These are phyloP conservation scores for Osmanthus fragrans DNA, from an alignment of 257 asterid genomes.

Conservation along the genomic window DNA sequence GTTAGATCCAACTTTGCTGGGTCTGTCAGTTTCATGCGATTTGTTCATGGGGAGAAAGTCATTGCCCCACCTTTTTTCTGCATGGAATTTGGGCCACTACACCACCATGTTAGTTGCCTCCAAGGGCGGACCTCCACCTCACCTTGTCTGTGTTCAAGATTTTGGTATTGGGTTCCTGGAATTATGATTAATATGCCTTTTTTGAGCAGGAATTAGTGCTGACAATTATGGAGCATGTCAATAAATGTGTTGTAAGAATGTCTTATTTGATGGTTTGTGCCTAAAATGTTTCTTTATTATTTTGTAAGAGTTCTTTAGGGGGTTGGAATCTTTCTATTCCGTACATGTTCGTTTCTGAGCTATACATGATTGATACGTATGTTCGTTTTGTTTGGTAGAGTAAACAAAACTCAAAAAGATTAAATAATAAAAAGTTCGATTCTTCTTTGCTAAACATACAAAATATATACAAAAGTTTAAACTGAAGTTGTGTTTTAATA, in stretches of 20 bases:
- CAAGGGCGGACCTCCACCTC: conserved; percentile 25
- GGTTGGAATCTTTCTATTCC: too few relatives aligned
- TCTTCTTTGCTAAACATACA: background rate
- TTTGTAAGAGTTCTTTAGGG: too few relatives aligned
- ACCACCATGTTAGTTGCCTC: conserved; percentile 28
- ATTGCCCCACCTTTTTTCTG: conserved; percentile 30
- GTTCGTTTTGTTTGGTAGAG: background rate
- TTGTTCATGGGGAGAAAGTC: conserved; percentile 14
- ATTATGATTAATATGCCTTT: background rate
- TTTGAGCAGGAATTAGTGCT: background rate
- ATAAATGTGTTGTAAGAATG: background rate
- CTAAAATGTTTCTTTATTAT: background rate
- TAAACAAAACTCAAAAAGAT: background rate
- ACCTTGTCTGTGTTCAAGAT: conserved; percentile 17
- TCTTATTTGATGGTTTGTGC: background rate
- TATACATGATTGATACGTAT: background rate
- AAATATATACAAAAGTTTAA: background rate
- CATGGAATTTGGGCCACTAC: conserved; percentile 28
- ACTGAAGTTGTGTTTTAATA: background rate
- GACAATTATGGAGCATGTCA: background rate
- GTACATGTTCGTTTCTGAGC: too few relatives aligned
- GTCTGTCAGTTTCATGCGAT: conserved; percentile 34
- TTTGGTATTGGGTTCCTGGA: background rate
- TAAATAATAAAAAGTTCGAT: background rate
- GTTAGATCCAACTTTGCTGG: conserved; percentile 28